These are phyloP conservation scores for Solanum lycopersicoides DNA, from an alignment of 257 asterid species.

Conservation along the genomic window DNA sequence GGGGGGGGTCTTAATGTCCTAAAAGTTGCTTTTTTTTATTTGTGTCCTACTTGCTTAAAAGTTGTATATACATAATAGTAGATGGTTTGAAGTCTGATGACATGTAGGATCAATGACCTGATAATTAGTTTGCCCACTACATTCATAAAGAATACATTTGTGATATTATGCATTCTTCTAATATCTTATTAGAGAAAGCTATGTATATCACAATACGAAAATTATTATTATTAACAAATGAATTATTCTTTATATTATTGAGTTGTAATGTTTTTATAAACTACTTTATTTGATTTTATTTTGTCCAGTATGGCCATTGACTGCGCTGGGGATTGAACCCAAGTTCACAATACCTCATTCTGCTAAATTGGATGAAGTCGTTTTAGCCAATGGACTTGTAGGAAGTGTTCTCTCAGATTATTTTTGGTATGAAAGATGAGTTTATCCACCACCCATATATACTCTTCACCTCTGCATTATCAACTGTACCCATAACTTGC, in stretches of 20 bases:
- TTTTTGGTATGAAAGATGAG: conserved; percentile 53
- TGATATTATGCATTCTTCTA: not conserved
- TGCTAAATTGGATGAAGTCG: conserved; percentile 84
- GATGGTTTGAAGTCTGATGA: not conserved
- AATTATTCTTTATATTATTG: not conserved
- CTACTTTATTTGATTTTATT: not conserved
- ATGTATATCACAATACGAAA: not conserved
- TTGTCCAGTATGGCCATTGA: conserved; percentile 91
- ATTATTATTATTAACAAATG: not conserved
- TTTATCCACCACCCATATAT: not conserved
- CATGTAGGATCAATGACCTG: not conserved
- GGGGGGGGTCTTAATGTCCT: not conserved
- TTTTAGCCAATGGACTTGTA: conserved; percentile 79
- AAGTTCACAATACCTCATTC: conserved; percentile 86
- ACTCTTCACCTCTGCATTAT: not conserved
- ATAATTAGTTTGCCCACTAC: not conserved
- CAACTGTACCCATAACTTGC: not conserved
- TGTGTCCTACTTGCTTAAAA: not conserved
- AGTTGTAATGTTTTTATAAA: not conserved
- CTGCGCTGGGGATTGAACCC: conserved; percentile 94
- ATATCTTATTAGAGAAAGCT: not conserved
- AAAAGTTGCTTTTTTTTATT: not conserved
- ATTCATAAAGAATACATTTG: not conserved
- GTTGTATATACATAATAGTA: not conserved
- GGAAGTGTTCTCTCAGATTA: conserved; percentile 97